Evolutionary conservation across 2,329 filamentous ascomycete species (phyloP), one percentile per base, ranked within the genome.

Genomic region (Parastagonospora nodorum): DNA sequence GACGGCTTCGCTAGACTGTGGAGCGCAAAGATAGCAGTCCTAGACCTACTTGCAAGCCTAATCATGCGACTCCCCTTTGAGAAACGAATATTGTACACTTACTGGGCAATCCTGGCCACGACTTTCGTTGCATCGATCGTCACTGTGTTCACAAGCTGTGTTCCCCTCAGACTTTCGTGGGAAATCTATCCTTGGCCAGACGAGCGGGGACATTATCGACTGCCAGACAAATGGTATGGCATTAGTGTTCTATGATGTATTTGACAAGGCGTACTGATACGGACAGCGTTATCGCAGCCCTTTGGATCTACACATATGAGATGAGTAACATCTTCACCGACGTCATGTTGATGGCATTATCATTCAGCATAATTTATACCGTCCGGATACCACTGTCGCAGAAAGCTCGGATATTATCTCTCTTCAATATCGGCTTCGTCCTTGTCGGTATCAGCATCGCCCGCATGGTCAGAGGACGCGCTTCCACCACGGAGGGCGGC

Each of bases 221-320:
- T 24, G 19, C 19, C 19, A 16, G 59, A 57, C 5, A 28, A 45
- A 24, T 61, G 56, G 58, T 61, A 61, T 32, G 50, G 16, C 11
- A 15, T 11, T 29, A 12, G 11, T 2, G 9, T 2, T 11, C 4
- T 8, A 14, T 42, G 14, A 11, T 10, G 9, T 29, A 29, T 24
- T 24, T 24, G 5, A 24, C 19, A 41, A 1, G 31, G 7, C 11
- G 30, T 35, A 24, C 51, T 61, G 30, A 61, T 24, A 7, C 9
- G 10, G 3, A 4, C 32, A 61, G 58, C 42, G 58, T 61, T n/a
- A 42, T 57, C 27, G 59, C 56, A 8, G 53, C 57, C n/a, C n/a
- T 51, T 1, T 61, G 59, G 59, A 51, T 61, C n/a, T 54, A 54
- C 29, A 58, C 57, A 1, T 61, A 61, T 30, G 59, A 61, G 24